Base-by-base conservation (phyloP, 1,284 basidiomycete genomes). In the Amylostereum areolatum region DNA sequence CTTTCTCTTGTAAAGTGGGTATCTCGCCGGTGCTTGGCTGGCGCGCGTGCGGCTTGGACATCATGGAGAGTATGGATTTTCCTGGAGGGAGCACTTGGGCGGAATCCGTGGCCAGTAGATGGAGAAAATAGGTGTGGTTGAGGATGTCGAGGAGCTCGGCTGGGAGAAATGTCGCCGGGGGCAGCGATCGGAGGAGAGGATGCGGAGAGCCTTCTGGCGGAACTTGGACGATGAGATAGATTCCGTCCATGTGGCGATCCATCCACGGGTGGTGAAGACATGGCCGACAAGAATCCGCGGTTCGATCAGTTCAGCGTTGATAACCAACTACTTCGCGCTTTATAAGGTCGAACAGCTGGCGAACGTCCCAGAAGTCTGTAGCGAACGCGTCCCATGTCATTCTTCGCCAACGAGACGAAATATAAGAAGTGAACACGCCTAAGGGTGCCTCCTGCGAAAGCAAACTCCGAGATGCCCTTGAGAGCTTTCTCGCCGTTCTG, bases 61-160 rank as follows among this genome's bases (percentile, higher is more conserved):
- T 64, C 63, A 81, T 72, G 7, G 85, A 83, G 1, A 83, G 61
- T 2, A 89, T 67, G 0, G 83, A 83, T 62, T 89, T 87, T 36
- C 83, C 83, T 0, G 79, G 75, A 0, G 85, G 81, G 11, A 89
- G 66, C 24, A 85, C 72, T 28, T 69, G 71, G 0, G 67, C 57
- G 3, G 84, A 77, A 32, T 82, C 73, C 2, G 73, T 81, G 1
- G 79, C 77, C 11, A 89, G 76, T 5, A 78, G 57, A 58, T 83
- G 81, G 8, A 89, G 70, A 52, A 85, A 78, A 57, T 81, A 80
- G 0, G 75, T 71, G 45, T 82, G 71, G 52, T 83, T 75, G 39
- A 85, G 64, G 27, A 69, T 53, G 34, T 80, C 69, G 10, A 79
- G 56, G 18, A 84, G 69, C 52, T 84, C 81, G 11, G 66, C 49